Evolutionary conservation across 2,329 filamentous ascomycete genomes (phyloP).

Genomic region (Lomentospora prolificans): DNA sequence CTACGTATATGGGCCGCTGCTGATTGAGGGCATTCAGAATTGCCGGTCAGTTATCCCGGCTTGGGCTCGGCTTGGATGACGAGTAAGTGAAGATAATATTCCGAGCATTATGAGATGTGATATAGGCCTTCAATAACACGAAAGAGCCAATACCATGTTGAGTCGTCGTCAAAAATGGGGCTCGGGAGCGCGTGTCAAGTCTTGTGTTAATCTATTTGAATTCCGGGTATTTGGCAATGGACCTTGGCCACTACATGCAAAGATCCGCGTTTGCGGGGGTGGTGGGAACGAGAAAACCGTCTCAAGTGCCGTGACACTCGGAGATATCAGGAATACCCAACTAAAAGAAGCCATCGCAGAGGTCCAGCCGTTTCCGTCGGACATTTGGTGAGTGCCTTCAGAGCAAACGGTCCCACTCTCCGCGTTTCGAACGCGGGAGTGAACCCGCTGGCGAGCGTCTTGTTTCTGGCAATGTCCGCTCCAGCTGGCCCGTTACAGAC

Average conservation of each 20-base stretch:
- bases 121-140: not conserved
- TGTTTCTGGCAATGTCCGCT: too few relatives aligned
- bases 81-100: not conserved
- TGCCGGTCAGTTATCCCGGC: not conserved
- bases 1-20: too few relatives aligned
- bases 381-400: too few relatives aligned
- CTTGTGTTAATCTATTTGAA: not conserved
- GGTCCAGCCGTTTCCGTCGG: too few relatives aligned
- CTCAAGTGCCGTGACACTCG: too few relatives aligned
- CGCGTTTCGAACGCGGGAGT: too few relatives aligned
- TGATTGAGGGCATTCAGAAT: not conserved
- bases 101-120: not conserved
- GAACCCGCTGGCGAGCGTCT: too few relatives aligned
- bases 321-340: too few relatives aligned
- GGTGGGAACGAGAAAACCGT: not conserved
- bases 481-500: too few relatives aligned
- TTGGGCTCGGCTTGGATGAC: not conserved
- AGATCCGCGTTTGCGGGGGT: not conserved
- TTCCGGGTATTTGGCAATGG: not conserved
- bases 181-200: not conserved
- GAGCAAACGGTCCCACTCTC: too few relatives aligned
- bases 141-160: not conserved
- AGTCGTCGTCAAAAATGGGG: not conserved
- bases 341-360: too few relatives aligned
- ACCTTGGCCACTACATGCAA: not conserved